phyloP scores from a whole-genome alignment of 2,329 filamentous ascomycete genomes.

The Tricladium varicosporioides region DNA sequence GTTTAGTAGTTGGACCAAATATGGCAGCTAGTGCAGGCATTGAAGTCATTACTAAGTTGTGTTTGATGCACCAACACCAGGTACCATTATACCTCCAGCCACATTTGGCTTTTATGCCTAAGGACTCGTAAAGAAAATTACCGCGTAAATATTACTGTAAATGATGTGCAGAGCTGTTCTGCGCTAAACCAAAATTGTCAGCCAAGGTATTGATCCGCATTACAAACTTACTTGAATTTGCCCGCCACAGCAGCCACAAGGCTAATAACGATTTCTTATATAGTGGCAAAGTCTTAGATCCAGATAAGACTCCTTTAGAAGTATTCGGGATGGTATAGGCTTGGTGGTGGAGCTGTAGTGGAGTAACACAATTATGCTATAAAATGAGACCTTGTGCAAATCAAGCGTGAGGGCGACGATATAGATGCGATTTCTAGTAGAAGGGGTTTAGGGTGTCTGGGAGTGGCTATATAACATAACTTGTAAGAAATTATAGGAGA shows the following conservation, averaged over 20 bases:
- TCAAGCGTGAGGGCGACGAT: neutral
- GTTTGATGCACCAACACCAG: constrained; percentile 1
- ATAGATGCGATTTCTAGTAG: too few species aligned
- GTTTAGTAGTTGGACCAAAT: neutral
- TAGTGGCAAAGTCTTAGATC: too few species aligned
- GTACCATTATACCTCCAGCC: neutral
- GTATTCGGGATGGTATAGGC: too few species aligned
- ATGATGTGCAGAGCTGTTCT: neutral
- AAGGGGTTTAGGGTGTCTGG: neutral
- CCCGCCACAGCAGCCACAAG: neutral
- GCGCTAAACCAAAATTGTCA: constrained; percentile 1
- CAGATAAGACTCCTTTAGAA: too few species aligned
- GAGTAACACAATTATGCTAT: neutral
- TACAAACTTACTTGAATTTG: neutral
- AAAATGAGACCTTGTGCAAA: neutral
- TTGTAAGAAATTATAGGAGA: neutral
- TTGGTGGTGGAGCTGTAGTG: too few species aligned
- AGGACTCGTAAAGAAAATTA: neutral
- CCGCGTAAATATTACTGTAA: neutral
- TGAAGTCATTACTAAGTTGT: constrained; percentile 8
- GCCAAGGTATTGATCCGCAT: constrained; percentile 1
- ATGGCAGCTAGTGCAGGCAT: neutral
- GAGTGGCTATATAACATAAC: neutral
- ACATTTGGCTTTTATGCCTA: neutral
- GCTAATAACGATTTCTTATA: too few species aligned